Evolutionary conservation across 2,329 filamentous ascomycete genomes (phyloP), one percentile per base, ranked within the genome.

Genomic region (Pseudogymnoascus sp.): DNA sequence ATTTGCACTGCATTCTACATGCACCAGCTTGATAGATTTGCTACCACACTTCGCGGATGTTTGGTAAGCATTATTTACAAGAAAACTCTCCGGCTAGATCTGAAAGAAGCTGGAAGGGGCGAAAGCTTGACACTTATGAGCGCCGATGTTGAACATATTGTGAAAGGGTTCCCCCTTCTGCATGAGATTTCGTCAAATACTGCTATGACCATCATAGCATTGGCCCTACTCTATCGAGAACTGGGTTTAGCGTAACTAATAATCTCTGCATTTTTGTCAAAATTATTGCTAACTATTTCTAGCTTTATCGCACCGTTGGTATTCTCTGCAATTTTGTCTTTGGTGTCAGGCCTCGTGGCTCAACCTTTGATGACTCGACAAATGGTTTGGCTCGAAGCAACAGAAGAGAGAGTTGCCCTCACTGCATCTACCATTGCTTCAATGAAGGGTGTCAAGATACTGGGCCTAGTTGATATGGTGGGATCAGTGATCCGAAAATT

Each of bases 371-470:
- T 55, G 49, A 55, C 49, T 55, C 35, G 49, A 14, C 70, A 72
- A 64, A 63, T 62, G 16, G 66, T 71, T 14, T 80, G 78, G 78
- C 72, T 75, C 1, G 65, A 68, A 31, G 75, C 75, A 3, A 73
- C 77, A n/a, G 73, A 80, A 64, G 69, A 70, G 45, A 74, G 78
- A 7, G 72, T 80, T 31, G 72, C 73, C 1, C 69, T 74, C 28
- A 78, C 76, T 0, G 73, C 76, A 5, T 71, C 69, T n/a, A 76
- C 77, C 69, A 70, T 80, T 1, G 69, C 67, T 3, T 71, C 73
- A 9, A 79, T 80, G 65, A 79, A 79, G 62, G 73, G 74, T 1
- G 69, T 80, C 62, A 80, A 79, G 58, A 78, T 80, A 73, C 75
- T 75, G 66, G 78, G 78, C 0, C 65, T 79, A 3, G 71, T 70